These are phyloP conservation scores for Tulasnella sp. DNA, from an alignment of 768 basidiomycete genomes.

Conservation along the genomic window DNA sequence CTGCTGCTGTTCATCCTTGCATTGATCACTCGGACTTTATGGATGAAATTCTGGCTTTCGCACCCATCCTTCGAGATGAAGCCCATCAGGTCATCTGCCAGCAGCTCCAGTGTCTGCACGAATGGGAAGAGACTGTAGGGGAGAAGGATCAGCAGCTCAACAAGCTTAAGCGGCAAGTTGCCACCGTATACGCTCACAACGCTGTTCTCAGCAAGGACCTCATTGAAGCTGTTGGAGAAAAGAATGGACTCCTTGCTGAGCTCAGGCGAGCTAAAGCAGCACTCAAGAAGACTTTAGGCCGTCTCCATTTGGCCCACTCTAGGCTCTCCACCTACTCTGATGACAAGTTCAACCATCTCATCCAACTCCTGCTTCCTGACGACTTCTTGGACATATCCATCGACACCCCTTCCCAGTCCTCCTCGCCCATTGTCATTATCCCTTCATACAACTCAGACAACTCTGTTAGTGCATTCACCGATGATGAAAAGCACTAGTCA, in stretches of 20 bases:
- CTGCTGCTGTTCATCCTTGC: background rate
- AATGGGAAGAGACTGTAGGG: too few species aligned
- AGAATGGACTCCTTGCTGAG: background rate
- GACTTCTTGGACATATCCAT: background rate
- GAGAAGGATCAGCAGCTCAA: too few species aligned
- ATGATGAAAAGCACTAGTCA: background rate
- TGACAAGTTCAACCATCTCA: background rate
- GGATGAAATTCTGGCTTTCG: background rate
- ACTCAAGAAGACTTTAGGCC: background rate
- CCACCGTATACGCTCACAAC: too few species aligned
- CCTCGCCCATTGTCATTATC: background rate
- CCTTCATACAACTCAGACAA: background rate
- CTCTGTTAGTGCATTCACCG: background rate
- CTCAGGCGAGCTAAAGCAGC: background rate
- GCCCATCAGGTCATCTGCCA: background rate
- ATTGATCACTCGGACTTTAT: background rate
- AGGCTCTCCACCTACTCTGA: background rate
- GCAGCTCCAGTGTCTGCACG: too few species aligned
- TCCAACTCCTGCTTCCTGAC: background rate
- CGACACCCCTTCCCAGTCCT: too few species aligned
- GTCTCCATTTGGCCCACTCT: background rate
- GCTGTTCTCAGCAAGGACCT: background rate
- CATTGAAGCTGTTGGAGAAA: background rate
- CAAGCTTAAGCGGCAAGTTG: too few species aligned
- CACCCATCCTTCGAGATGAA: background rate